phyloP scores from a whole-genome alignment of 345 rosid genomes.

The Arabis alpina region DNA sequence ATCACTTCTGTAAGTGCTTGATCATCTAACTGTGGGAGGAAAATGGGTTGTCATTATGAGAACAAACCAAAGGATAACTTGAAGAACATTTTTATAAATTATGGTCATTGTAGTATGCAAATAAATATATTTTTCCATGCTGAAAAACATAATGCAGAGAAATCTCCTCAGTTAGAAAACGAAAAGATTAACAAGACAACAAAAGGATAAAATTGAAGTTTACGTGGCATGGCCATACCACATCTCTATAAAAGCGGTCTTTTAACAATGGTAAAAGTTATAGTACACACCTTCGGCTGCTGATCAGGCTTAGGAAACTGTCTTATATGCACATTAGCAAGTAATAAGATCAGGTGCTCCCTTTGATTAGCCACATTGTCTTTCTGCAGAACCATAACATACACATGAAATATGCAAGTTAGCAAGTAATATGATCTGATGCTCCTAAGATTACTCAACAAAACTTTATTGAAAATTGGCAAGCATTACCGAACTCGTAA shows the following conservation, averaged over 20 bases:
- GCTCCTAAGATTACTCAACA: conserved; percentile 11
- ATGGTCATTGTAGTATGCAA: not conserved
- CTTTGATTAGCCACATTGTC: conserved; percentile 99
- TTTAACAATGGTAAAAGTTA: conserved; percentile 4
- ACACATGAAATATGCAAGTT: conserved; percentile 14
- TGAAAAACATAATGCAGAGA: not conserved
- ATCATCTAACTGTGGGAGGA: conserved; percentile 78
- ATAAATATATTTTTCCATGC: not conserved
- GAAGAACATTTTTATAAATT: not conserved
- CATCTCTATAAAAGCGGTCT: not conserved
- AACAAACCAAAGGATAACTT: not conserved
- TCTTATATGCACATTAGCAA: conserved; percentile 97
- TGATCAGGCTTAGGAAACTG: conserved; percentile 97
- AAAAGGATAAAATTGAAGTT: not conserved
- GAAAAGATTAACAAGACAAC: conserved; percentile 3
- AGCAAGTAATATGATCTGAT: conserved; percentile 14
- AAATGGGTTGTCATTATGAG: conserved; percentile 10
- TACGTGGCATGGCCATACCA: not conserved
- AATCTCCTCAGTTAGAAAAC: not conserved
- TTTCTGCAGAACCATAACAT: conserved; percentile 60
- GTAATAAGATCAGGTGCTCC: conserved; percentile 91
- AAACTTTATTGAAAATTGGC: not conserved
- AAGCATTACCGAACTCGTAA: conserved; percentile 13
- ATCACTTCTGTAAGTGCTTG: conserved; percentile 93
- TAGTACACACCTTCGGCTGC: conserved; percentile 85